Base-by-base conservation (phyloP, 73 alveolate species). In the Blepharisma japonicum region DNA sequence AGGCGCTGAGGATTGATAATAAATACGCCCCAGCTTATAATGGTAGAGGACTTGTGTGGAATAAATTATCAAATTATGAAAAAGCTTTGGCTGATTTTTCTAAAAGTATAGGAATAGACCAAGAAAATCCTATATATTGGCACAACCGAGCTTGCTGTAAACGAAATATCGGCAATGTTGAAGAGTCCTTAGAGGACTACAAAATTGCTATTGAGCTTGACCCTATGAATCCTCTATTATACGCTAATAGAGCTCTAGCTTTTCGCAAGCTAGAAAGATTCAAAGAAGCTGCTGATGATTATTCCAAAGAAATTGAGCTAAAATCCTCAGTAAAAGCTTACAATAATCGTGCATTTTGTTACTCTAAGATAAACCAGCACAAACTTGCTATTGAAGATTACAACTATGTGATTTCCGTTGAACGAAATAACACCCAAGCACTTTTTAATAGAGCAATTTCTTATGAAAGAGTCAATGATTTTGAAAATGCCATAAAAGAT, bases 401-500 rank as follows among this genome's bases (percentile, higher is more conserved):
- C 81, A 71, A 94, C 5, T 66, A 83, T 50, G 96, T 95, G 42
- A 82, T 94, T 27, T 77, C 84, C 53, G 72, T 85, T 50, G 97
- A 94, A 61, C 77, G 80, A 18, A 88, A 81, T 49, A 94, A 92
- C 77, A 92, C 94, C 45, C 98, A 96, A 81, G 98, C 98, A 0
- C 92, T 96, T 32, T 95, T 94, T 81, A 96, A 96, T 81, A 90
- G 98, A 87, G 99, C 98, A 9, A 96, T 96, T 23, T 92, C 97
- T 6, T 84, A 85, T 80, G 98, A 96, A 81, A 90, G 96, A 80
- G 79, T 94, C 46, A 5, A 11, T 18, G 39, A n/a, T 56, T 6
- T 18, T 11, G 20, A 61, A 8, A 70, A 84, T 89, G 99, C 99
- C 7, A 96, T 96, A 70, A 84, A 88, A n/a, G 98, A 96, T 71